Evolutionary conservation across 495 filamentous ascomycete species (phyloP), one percentile per base, ranked within the genome.

Genomic region (Cercophora newfieldiana): DNA sequence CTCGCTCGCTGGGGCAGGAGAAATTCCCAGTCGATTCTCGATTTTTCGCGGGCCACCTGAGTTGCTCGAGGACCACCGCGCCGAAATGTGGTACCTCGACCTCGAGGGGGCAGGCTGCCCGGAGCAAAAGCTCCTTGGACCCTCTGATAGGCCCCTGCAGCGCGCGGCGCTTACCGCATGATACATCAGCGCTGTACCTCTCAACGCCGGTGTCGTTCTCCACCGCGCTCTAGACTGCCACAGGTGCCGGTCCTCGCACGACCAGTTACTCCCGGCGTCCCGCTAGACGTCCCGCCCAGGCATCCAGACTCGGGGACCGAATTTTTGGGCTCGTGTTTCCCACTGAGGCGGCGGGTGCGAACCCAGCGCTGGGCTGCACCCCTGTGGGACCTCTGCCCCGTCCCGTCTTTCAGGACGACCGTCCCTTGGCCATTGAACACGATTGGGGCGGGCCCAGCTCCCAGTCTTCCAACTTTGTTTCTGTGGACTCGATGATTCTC

Each of bases 51-150:
- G 37, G 64, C 59, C 66, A 68, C 69, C 67, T 72, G 69, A 70
- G 67, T 65, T 68, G 62, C 49, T 73, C 63, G 69, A 73, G 69
- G 51, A 68, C 56, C 66, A 61, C 69, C 68, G 69, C 56, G 18
- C 21, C 65, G 58, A 71, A 67, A 74, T 71, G 68, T 74, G 66
- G 69, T 73, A 69, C 70, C 70, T 67, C 55, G 61, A 12, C 21
- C 28, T 21, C 31, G 30, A 10, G n/a, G 18, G 72, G 68, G 59
- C 66, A 72, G 33, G 66, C 66, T 66, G 58, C 21, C 74, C 77
- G 77, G 77, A 79, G 75, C 72, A 73, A 70, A 70, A 57, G 71
- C 75, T 79, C 77, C 77, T 3, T 63, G 24, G 8, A 4, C 10
- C 50, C 31, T 65, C 26, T 80, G 78, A 78, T 80, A 71, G 74